Evolutionary conservation across 371 early-diverging fungal genomes (phyloP).

Genomic region (Mortierella polycephala): DNA sequence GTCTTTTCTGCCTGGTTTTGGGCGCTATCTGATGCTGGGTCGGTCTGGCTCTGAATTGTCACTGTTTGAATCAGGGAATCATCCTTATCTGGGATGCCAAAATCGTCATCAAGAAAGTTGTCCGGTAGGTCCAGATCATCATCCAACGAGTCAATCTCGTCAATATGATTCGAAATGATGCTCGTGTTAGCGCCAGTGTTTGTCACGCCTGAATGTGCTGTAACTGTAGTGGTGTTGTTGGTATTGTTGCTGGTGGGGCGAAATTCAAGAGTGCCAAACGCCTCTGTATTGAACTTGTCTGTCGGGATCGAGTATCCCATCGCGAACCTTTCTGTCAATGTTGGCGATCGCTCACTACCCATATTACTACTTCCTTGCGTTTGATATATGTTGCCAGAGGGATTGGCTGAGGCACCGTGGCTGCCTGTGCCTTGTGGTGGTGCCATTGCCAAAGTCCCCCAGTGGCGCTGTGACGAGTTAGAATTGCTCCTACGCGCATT

Average conservation of each 20-base stretch:
- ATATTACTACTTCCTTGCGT: neutral
- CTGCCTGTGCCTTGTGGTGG: neutral
- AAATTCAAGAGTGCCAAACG: constrained; percentile 32
- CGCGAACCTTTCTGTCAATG: constrained; percentile 19
- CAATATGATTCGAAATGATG: neutral
- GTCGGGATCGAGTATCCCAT: constrained; percentile 30
- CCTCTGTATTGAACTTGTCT: constrained; percentile 41
- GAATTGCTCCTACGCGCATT: too few relatives aligned
- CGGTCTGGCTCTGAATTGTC: neutral
- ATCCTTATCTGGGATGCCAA: neutral
- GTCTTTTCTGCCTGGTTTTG: too few relatives aligned
- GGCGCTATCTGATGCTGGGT: too few relatives aligned
- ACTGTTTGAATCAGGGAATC: neutral
- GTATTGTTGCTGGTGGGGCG: constrained; percentile 10
- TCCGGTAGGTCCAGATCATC: constrained; percentile 25
- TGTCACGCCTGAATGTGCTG: neutral
- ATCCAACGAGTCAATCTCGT: constrained; percentile 5
- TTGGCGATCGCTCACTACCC: constrained; percentile 6
- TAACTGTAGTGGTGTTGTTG: neutral
- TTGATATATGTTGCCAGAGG: neutral
- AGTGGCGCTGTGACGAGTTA: neutral
- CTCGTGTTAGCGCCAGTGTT: too few relatives aligned
- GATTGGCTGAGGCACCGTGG: neutral
- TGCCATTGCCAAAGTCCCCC: neutral
- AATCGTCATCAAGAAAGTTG: constrained; percentile 32